Base-by-base conservation (phyloP, 2,329 filamentous ascomycete genomes). In the Alternaria gansuensis region DNA sequence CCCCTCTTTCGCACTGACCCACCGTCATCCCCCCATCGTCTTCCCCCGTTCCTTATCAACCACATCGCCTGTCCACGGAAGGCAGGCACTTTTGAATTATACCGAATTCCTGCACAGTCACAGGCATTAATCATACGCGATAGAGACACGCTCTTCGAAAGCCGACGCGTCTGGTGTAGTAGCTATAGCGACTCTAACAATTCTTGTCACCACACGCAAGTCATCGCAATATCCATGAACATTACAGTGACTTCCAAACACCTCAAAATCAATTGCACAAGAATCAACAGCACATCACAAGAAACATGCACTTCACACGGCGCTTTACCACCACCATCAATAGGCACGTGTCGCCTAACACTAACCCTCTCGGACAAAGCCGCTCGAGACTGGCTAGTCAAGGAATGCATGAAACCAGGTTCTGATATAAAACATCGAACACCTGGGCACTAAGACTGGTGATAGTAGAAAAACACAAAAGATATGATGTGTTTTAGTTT, bases 321-420 rank as follows among this genome's bases (percentile, higher is more conserved):
- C 7, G 71, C 71, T 26, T 58, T 72, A 3, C 51, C 64, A 5
- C 59, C 67, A 9, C 67, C 60, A 4, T 68, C 67, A 48, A 90
- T 88, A 0, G 91, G 91, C 59, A 93, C 94, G 90, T 85, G 86
- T 36, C 87, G 91, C 2, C 83, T 93, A 1, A 81, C 90, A 2
- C 81, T 93, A 11, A 74, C 64, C 8, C 51, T 57, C 23, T 71
- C 72, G 33, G 72, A 75, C 39, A 73, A 74, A 51, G 41, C 65
- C 13, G 63, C 65, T 2, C 59, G 74, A 45, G 71, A 75, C 57
- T 75, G 73, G 74, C 62, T 76, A 9, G 68, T 75, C 2, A 28
- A 31, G 26, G 68, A 75, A 52, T 70, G 70, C 40, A 69, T 65
- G 28, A 62, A 40, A 24, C 43, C 72, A 28, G 72, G 72, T 34